phyloP scores from a whole-genome alignment of 192 early-diverging fungal genomes.

The Geosiphon pyriformis region DNA sequence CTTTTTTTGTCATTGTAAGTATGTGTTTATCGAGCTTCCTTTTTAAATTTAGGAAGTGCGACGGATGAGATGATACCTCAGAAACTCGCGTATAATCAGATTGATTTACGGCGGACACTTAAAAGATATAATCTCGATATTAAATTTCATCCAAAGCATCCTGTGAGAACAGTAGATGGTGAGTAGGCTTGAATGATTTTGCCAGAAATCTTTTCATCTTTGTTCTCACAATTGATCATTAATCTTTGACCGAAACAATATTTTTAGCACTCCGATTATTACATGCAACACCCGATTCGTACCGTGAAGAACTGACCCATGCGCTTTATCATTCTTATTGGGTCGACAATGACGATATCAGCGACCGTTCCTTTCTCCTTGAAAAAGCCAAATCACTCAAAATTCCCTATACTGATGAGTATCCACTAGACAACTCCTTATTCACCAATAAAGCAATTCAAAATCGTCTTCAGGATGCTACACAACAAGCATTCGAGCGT shows the following conservation, averaged over 20 bases:
- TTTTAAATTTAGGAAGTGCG: not conserved
- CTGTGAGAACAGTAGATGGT: constrained; percentile 25
- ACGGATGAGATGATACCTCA: constrained; percentile 20
- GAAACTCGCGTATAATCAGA: not conserved
- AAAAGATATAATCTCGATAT: constrained; percentile 20
- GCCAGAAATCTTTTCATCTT: not conserved
- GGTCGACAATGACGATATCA: constrained; percentile 23
- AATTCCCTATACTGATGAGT: constrained; percentile 15
- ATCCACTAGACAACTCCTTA: not conserved
- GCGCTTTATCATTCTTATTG: constrained; percentile 27
- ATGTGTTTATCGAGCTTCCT: too few species aligned
- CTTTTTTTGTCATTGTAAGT: too few species aligned
- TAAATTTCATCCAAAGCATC: constrained; percentile 25
- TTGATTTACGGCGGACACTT: constrained; percentile 8
- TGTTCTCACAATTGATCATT: too few species aligned
- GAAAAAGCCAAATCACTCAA: constrained; percentile 4
- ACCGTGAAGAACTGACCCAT: constrained; percentile 23
- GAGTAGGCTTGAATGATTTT: not conserved
- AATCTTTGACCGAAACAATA: too few species aligned
- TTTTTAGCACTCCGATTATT: constrained; percentile 23
- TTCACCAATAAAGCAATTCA: constrained; percentile 15
- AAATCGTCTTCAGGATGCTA: constrained; percentile 18
- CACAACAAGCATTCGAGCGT: not conserved
- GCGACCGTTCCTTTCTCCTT: constrained; percentile 7
- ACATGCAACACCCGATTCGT: constrained; percentile 12